phyloP scores from a whole-genome alignment of 352 stramenopile species.

The Thalassiosira gravida region DNA sequence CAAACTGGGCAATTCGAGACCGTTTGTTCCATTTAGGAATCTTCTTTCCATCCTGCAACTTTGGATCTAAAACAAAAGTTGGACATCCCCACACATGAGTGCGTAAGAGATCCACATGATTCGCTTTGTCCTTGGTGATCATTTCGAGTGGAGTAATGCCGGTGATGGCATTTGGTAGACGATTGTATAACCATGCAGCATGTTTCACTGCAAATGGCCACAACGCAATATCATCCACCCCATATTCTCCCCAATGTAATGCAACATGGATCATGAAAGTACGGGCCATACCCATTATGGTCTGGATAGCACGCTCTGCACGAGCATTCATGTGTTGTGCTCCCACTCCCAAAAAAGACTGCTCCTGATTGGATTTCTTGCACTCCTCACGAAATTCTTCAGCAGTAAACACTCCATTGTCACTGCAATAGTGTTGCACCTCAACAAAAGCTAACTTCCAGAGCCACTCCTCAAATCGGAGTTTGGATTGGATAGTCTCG shows the following conservation, averaged over 20 bases:
- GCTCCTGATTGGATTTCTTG: neutral
- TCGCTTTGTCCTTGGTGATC: neutral
- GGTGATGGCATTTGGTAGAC: constrained; percentile 11
- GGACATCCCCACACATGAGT: constrained; percentile 45
- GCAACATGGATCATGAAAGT: constrained; percentile 46
- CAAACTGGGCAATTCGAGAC: constrained; percentile 16
- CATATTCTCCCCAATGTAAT: constrained; percentile 39
- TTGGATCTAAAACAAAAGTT: constrained; percentile 52
- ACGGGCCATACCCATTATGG: constrained; percentile 18
- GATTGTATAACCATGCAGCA: constrained; percentile 46
- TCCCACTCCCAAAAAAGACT: constrained; percentile 16
- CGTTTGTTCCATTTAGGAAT: constrained; percentile 43
- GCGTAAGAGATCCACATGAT: neutral
- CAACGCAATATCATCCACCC: constrained; percentile 23
- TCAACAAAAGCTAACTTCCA: constrained; percentile 1
- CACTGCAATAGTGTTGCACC: constrained; percentile 19
- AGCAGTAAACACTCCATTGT: constrained; percentile 16
- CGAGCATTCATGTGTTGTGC: constrained; percentile 24
- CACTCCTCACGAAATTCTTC: constrained; percentile 2
- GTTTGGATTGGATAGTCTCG: constrained; percentile 4
- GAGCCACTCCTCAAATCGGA: neutral
- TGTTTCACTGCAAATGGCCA: constrained; percentile 65
- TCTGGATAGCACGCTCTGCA: constrained; percentile 52
- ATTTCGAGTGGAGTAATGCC: constrained; percentile 51
- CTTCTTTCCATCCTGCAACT: constrained; percentile 52